Base-by-base conservation (phyloP, 2,329 filamentous ascomycete species). In the Fusarium sp. region DNA sequence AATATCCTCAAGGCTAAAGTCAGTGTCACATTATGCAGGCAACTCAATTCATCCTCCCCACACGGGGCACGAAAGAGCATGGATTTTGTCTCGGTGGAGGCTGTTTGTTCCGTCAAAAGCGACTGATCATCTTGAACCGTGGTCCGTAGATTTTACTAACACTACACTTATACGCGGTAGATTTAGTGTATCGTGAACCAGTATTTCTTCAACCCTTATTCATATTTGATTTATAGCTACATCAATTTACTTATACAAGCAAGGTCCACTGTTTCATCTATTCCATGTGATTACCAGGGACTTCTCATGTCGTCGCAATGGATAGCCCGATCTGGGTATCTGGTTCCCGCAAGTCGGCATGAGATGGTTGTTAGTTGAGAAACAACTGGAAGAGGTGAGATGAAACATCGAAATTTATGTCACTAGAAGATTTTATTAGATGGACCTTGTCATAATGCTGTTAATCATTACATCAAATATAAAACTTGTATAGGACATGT, bases 321-420 rank as follows among this genome's bases (percentile, higher is more conserved):
- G 23, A 23, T 31, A 30, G 31, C 28, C 23, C 33, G 9, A n/a
- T n/a, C 33, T 31, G 18, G 8, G 23, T 30, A 59, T 58, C 18
- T 50, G 31, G 58, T 52, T 60, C 55, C 55, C 15, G 38, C 20
- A 42, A 38, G 31, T 60, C 55, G 55, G 55, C 20, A 52, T 38
- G 33, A 52, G 34, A 34, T 26, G 18, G 36, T 18, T 56, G 18
- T 20, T 23, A 23, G 30, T 23, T 49, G 40, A 45, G 13, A 18
- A 12, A 56, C 20, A 31, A 28, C 11, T 6, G 26, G 4, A 42
- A 23, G 40, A 30, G 5, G 30, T 30, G 23, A 23, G 23, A 23
- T 23, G 6, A 23, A 20, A 38, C 12, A 40, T 23, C 6, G 36
- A 8, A 40, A 15, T 8, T 37, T 37, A 15, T 37, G 16, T n/a